phyloP scores from a whole-genome alignment of 345 rosid species.

The Corymbia maculata region DNA sequence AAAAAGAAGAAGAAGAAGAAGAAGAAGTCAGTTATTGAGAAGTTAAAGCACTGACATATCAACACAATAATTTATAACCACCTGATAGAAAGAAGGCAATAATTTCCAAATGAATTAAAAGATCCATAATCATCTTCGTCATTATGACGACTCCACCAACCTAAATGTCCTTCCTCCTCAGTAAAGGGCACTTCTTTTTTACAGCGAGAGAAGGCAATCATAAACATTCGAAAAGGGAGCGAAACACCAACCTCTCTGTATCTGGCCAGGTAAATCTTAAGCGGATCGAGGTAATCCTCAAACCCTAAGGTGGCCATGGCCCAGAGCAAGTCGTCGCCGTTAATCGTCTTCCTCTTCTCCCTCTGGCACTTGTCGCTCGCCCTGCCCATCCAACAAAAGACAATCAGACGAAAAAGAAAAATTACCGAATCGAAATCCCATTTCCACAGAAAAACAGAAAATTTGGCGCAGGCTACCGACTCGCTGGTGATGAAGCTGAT shows the following conservation, averaged over 20 bases:
- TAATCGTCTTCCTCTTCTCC: conserved; percentile 95
- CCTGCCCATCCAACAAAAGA: conserved; percentile 23
- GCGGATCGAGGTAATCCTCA: conserved; percentile 92
- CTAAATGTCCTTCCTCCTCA: not conserved
- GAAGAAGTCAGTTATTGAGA: not conserved
- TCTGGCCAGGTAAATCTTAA: conserved; percentile 63
- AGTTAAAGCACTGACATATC: not conserved
- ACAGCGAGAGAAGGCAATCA: not conserved
- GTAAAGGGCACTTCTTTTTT: not conserved
- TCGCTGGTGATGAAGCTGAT: conserved; percentile 98
- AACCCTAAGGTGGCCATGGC: conserved; percentile 96
- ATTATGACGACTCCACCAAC: not conserved
- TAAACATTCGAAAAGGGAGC: not conserved
- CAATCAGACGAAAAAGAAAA: not conserved
- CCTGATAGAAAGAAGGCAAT: not conserved
- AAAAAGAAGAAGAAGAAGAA: not conserved
- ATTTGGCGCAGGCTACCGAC: conserved; percentile 16
- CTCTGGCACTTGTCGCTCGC: conserved; percentile 98
- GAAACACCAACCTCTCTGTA: conserved; percentile 64
- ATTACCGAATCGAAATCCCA: not conserved
- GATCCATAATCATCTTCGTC: not conserved
- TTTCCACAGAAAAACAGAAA: not conserved
- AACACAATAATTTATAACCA: not conserved
- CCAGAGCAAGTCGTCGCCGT: conserved; percentile 96
- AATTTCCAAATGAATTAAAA: not conserved